Evolutionary conservation across 2,329 filamentous ascomycete species (phyloP), one percentile per base, ranked within the genome.

Genomic region (Cladophialophora psammophila): DNA sequence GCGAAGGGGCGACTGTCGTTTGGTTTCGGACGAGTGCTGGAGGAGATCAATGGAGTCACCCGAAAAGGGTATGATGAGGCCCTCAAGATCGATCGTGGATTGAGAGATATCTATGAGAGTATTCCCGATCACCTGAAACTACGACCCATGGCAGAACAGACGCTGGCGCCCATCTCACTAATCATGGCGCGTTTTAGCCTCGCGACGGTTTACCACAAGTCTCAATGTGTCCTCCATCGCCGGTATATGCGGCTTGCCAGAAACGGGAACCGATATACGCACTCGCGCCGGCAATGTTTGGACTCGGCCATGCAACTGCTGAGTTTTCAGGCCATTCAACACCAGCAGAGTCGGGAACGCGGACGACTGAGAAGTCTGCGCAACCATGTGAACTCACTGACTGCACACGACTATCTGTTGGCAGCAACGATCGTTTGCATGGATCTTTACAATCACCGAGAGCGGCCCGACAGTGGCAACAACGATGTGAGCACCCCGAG

Each of bases 171-270:
- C 0, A 82, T 86, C 1, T 85, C 84, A 26, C 74, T 89, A 36
- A 86, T 97, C 65, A 90, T 96, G 81, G 91, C 94, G 60, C 89
- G 94, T 34, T 94, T 93, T 76, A 91, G 91, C 64, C 82, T 97
- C 36, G 92, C 95, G 69, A 90, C 95, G 58, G 81, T 97, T 5
- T 96, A 93, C 75, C 89, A 96, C 70, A 97, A 96, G 80, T 91
- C 93, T 18, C 86, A 96, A 73, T 96, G 93, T 74, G 87, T 97
- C 26, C 85, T 99, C 45, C 95, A 99, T 78, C 87, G 93, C 59
- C 93, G 93, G 70, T 97, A 95, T 77, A 85, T 97, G 65, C 84
- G 87, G n/a, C 87, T 89, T 66, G 91, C 93, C 5, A 85, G 91
- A 56, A 87, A 91, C 66, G 95, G 94, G 73, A 83, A 91, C 9